phyloP scores from a whole-genome alignment of 495 filamentous ascomycete species.

The Penicillium chermesinum region DNA sequence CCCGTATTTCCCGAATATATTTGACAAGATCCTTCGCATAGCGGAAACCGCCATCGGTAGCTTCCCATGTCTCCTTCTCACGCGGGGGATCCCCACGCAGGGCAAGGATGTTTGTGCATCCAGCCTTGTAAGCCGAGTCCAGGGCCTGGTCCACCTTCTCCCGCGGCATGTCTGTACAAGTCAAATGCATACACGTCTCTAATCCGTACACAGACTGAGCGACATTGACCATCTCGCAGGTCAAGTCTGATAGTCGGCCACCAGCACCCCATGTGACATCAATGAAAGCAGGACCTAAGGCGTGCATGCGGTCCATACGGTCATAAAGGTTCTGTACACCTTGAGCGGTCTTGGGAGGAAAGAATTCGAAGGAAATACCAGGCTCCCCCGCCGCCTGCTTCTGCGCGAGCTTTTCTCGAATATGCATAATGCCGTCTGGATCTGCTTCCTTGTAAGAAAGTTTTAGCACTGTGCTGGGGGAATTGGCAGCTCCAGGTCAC shows the following conservation, averaged over 20 bases:
- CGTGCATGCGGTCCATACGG: slow-evolving; percentile 98
- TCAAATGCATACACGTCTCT: slow-evolving; percentile 99
- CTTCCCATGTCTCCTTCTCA: slow-evolving; percentile 91
- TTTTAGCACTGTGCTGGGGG: slow-evolving; percentile 7
- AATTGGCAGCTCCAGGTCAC: neutral
- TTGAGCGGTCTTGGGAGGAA: slow-evolving; percentile 96
- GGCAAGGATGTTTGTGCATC: slow-evolving; percentile 96
- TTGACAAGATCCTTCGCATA: slow-evolving; percentile 93
- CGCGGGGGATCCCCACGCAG: slow-evolving; percentile 91
- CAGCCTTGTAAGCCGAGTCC: slow-evolving; percentile 83
- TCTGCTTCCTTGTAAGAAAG: slow-evolving; percentile 1
- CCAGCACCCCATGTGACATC: slow-evolving; percentile 99
- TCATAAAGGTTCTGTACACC: slow-evolving; percentile 99
- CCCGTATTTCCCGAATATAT: slow-evolving; percentile 88
- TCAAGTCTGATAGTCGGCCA: slow-evolving; percentile 82
- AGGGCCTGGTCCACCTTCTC: slow-evolving; percentile 88
- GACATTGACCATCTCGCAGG: slow-evolving; percentile 95
- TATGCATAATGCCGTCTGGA: slow-evolving; percentile 59
- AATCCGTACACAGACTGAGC: slow-evolving; percentile 95
- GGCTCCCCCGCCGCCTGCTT: slow-evolving; percentile 68
- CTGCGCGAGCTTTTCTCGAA: slow-evolving; percentile 85
- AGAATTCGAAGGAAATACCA: slow-evolving; percentile 98
- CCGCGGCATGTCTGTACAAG: slow-evolving; percentile 95
- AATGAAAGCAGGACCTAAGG: slow-evolving; percentile 87
- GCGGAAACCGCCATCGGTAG: slow-evolving; percentile 74